These are phyloP conservation scores for Geosmithia flava DNA, from an alignment of 2,329 filamentous ascomycete species.

Conservation along the genomic window DNA sequence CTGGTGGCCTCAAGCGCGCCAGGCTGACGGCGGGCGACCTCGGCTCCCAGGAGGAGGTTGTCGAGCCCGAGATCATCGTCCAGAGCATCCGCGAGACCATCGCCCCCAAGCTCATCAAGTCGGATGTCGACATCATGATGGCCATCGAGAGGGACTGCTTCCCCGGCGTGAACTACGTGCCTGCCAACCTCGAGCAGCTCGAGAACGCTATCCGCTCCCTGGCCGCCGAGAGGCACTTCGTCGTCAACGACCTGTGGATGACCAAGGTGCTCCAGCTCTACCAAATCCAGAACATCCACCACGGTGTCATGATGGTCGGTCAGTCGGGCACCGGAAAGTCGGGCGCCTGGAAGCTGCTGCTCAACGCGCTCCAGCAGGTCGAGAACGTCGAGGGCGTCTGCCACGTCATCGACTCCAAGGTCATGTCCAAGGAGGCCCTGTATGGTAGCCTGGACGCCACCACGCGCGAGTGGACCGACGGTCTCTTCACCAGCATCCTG, in stretches of 20 bases:
- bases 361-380: slow-evolving; percentile 82
- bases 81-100: slow-evolving; percentile 98
- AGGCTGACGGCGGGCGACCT: slow-evolving; percentile 49
- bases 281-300: slow-evolving; percentile 95
- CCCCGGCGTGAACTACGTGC: slow-evolving; percentile 85
- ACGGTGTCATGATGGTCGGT: slow-evolving; percentile 99
- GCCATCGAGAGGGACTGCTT: slow-evolving; percentile 76
- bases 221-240: slow-evolving; percentile 73
- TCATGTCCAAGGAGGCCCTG: slow-evolving; percentile 97
- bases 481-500: slow-evolving; percentile 92
- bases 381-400: slow-evolving; percentile 89
- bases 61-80: slow-evolving; percentile 95
- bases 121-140: slow-evolving; percentile 81
- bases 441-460: slow-evolving; percentile 95
- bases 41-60: slow-evolving; percentile 54
- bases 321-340: slow-evolving; percentile 97
- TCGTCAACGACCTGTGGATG: slow-evolving; percentile 92
- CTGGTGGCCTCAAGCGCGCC: slow-evolving; percentile 84
- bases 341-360: slow-evolving; percentile 80
- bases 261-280: slow-evolving; percentile 94
- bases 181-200: slow-evolving; percentile 71
- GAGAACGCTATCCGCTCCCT: slow-evolving; percentile 72
- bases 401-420: slow-evolving; percentile 97
- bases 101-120: slow-evolving; percentile 88
- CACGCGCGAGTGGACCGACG: slow-evolving; percentile 97